Base-by-base conservation (phyloP, 768 basidiomycete genomes). In the Rossbeevera mucosa region DNA sequence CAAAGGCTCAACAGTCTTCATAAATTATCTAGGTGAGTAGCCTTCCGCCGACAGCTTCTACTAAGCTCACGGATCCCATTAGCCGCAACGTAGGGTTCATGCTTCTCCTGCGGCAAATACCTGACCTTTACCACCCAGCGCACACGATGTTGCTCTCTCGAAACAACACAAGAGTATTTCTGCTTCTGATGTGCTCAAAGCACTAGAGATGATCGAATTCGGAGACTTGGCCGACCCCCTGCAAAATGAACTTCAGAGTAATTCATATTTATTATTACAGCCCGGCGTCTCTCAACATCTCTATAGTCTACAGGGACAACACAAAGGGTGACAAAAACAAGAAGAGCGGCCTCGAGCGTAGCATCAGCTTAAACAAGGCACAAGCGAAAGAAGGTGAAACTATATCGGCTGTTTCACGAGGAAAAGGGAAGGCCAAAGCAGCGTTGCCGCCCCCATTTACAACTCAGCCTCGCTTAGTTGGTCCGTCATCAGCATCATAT, bases 1-100 rank as follows among this genome's bases (percentile, higher is more conserved):
- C 13, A 94, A 94, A 65, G 86, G 87, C 26, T 91, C 94, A 4
- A 94, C 94, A 0, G 88, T 97, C 47, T 98, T 97, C 68, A 94
- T 99, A 59, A 94, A 89, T 67, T 95, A 94, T 61, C 75, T 98
- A 7, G 86, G 94, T 88, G 66, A 59, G 85, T 38, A 16, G 9
- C 12, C 12, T 44, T n/a, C n/a, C n/a, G n/a, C n/a, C n/a, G n/a
- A n/a, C n/a, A n/a, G n/a, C n/a, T n/a, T n/a, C n/a, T 40, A 18
- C 5, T n/a, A 25, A 40, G 26, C 55, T 55, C 24, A 59, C 21
- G 13, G 7, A 40, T 30, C 48, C 18, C 6, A 46, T 52, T 53
- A 80, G 78, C 75, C 55, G 74, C 78, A 30, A 76, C 72, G 79
- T 79, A 56, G 63, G 76, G 63, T 7, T 3, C 3, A 40, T 7